Base-by-base conservation (phyloP, 116 monocot genomes). In the Thalassia testudinum region DNA sequence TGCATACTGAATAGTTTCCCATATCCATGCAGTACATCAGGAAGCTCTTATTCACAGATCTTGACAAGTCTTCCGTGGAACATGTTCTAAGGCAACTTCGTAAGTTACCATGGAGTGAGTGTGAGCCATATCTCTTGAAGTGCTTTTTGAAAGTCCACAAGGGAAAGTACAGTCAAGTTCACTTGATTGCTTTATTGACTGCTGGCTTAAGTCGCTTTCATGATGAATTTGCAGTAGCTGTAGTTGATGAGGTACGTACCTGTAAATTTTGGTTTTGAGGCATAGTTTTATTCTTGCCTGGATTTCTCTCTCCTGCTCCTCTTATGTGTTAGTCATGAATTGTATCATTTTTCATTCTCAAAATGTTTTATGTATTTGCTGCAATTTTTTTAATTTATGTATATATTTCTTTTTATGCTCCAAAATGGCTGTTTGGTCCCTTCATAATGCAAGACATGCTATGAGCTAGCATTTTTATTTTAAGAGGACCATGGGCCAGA, bases 121-220 rank as follows among this genome's bases (percentile, higher is more conserved):
- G 95, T 58, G 74, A 88, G 54, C 52, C 71, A 13, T 88, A 95
- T 47, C 27, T 95, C 19, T 54, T 87, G 7, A 95, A 88, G 74
- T 88, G 95, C 65, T 95, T 95, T 72, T 61, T 95, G 70, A 95
- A 95, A 57, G 88, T 95, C 53, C 88, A 95, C 67, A 87, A 72
- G 28, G 95, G 95, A 54, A 95, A 95, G 47, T 95, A 81, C 59
- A 88, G 81, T 62, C 95, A 95, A 24, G 85, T 95, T 47, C 78
- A 88, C 65, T 66, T 95, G 50, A 85, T 95, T 62, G 95, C 88
- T 43, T 52, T 81, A 37, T 79, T 95, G 27, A 81, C 88, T 50
- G 88, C 78, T 40, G 88, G 88, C 24, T 76, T 95, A 15, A 81
- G 81, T 65, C 85, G 81, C 52, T 81, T 85, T 64, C 95, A 95